Conservation (phyloP, 2,329 filamentous ascomycete genomes). For the Phialocephala subalpina region DNA sequence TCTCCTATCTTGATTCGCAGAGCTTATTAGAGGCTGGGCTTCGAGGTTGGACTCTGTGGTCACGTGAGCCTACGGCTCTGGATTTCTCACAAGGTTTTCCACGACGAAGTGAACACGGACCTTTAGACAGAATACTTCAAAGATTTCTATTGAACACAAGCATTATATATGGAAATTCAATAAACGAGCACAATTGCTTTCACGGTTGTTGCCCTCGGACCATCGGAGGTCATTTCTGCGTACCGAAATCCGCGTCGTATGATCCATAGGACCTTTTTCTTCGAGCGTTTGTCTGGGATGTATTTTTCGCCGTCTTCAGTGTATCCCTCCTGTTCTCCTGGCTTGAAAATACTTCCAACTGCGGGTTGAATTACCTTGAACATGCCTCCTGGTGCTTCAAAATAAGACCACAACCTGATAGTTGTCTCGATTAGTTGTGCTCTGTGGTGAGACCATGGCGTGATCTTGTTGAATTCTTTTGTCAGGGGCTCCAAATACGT, state of each 20-base stretch:
- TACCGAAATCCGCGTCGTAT: conserved; percentile 16
- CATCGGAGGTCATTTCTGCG: conserved; percentile 5
- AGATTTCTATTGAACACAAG: too few species aligned
- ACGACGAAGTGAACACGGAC: too few species aligned
- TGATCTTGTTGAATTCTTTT: conserved; percentile 8
- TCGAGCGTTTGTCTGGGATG: not conserved
- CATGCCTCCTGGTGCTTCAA: conserved; percentile 11
- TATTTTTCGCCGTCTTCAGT: not conserved
- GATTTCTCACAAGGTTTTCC: too few species aligned
- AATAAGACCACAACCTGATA: conserved; percentile 23
- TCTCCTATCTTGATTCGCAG: too few species aligned
- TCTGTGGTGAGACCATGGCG: conserved; percentile 4
- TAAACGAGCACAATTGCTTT: conserved; percentile 14
- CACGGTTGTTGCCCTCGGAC: conserved; percentile 1
- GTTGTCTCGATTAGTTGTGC: conserved; percentile 18
- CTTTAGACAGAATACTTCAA: too few species aligned
- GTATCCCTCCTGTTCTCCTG: not conserved
- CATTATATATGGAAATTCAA: too few species aligned
- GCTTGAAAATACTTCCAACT: conserved; percentile 54
- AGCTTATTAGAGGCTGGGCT: too few species aligned
- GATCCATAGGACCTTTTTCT: conserved; percentile 9
- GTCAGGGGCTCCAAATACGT: conserved; percentile 20
- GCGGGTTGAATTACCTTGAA: conserved; percentile 14
- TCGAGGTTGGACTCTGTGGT: too few species aligned
- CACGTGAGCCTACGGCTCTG: too few species aligned